Evolutionary conservation across 202 grass and related monocot genomes (phyloP).

Genomic region (Saccharum hybrid): DNA sequence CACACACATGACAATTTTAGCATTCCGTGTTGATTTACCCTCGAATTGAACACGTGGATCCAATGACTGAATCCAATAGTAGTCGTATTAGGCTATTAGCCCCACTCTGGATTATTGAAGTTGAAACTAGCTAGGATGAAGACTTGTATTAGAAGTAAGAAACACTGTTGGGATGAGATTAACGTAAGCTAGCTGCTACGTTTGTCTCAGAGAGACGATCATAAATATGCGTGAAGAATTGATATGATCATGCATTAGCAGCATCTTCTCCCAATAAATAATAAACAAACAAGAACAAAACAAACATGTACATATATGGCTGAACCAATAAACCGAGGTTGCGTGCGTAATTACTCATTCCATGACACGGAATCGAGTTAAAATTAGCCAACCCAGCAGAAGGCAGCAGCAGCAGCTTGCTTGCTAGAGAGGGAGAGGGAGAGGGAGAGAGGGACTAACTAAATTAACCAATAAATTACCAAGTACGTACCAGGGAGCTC

Average conservation of each 20-base stretch:
- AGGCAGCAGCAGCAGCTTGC: not conserved
- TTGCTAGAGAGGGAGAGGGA: slow-evolving; percentile 46
- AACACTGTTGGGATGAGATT: not conserved
- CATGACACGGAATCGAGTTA: slow-evolving; percentile 12
- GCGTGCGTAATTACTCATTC: slow-evolving; percentile 46
- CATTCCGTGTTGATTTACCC: not conserved
- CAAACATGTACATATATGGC: not conserved
- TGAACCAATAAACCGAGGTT: slow-evolving; percentile 23
- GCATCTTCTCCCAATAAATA: not conserved
- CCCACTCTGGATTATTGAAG: not conserved
- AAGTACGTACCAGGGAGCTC: slow-evolving; percentile 74
- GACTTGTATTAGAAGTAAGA: slow-evolving; percentile 41
- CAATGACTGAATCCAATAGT: not conserved
- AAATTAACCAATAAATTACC: not conserved
- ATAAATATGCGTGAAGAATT: slow-evolving; percentile 1
- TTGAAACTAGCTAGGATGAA: not conserved
- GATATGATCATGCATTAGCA: not conserved
- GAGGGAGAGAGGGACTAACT: not conserved
- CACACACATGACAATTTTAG: not conserved
- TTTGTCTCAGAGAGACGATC: too few relatives aligned
- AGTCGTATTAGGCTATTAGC: not conserved
- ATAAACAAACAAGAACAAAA: slow-evolving; percentile 16
- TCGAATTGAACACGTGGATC: not conserved
- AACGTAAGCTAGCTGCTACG: not conserved
- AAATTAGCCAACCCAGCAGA: not conserved